Evolutionary conservation across 2,329 filamentous ascomycete species (phyloP).

Genomic region (Rhynchosporium secalis): DNA sequence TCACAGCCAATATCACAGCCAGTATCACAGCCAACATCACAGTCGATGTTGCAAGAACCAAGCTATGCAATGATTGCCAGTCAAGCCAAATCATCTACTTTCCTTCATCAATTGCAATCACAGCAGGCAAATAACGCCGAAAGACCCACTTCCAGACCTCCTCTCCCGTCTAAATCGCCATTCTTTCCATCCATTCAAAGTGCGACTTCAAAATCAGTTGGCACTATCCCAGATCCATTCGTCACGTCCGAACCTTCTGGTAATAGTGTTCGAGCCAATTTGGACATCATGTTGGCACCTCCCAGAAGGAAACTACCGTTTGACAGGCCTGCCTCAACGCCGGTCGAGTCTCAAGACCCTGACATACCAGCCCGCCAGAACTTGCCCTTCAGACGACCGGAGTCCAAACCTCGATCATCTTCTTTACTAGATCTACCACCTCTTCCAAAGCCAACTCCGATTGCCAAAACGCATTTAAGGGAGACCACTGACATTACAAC

Average conservation of each 20-base stretch:
- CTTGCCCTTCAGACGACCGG: slow-evolving; percentile 34
- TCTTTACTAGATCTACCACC: slow-evolving; percentile 26
- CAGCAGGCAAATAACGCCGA: background rate
- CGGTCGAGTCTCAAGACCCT: slow-evolving; percentile 13
- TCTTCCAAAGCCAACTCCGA: slow-evolving; percentile 33
- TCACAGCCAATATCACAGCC: background rate
- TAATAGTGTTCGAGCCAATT: slow-evolving; percentile 6
- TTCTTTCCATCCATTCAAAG: background rate
- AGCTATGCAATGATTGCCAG: background rate
- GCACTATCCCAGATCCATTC: slow-evolving; percentile 13
- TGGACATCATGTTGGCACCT: slow-evolving; percentile 22
- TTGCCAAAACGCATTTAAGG: slow-evolving; percentile 4
- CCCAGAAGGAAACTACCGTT: background rate
- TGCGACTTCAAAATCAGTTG: background rate
- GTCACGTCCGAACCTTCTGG: background rate
- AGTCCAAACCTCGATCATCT: slow-evolving; percentile 8
- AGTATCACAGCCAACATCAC: background rate
- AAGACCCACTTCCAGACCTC: background rate
- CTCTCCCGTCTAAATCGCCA: background rate
- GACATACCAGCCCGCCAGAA: slow-evolving; percentile 32
- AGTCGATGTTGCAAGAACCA: background rate
- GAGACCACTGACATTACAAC: slow-evolving; percentile 2
- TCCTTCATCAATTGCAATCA: background rate
- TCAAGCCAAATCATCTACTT: slow-evolving; percentile 5
- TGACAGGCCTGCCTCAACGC: slow-evolving; percentile 26